Percentiles rank a stretch among this genome's conserved stretches.
Conservation (phyloP, 2,329 filamentous ascomycete species). For the Colletotrichum sp. region DNA sequence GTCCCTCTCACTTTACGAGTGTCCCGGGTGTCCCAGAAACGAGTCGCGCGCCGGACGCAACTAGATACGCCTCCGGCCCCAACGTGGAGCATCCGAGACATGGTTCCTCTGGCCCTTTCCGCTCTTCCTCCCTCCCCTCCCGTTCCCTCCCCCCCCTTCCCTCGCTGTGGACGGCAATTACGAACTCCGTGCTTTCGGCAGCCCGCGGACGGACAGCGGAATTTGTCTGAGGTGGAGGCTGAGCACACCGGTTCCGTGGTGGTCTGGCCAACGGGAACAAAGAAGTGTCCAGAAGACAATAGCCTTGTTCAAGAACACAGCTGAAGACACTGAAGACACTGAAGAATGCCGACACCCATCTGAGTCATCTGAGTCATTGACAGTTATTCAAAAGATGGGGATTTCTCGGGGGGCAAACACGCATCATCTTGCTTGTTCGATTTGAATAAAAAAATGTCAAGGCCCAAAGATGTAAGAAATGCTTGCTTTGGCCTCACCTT, state of each 20-base stretch:
- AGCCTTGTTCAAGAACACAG: neutral
- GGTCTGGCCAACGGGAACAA: constrained; percentile 14
- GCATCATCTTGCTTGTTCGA: neutral
- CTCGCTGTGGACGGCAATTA: neutral
- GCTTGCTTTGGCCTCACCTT: neutral
- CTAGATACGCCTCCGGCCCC: constrained; percentile 5
- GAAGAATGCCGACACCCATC: neutral
- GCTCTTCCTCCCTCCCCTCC: neutral
- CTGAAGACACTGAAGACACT: neutral
- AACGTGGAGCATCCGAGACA: constrained; percentile 20
- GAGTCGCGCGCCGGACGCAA: constrained; percentile 6
- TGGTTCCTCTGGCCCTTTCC: neutral
- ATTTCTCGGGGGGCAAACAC: neutral
- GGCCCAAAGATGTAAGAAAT: neutral
- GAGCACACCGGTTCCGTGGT: constrained; percentile 1
- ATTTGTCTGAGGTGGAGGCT: neutral
- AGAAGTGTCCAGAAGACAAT: neutral
- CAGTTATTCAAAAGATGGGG: neutral
- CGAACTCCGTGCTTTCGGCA: neutral
- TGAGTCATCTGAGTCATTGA: neutral
- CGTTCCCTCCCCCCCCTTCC: neutral
- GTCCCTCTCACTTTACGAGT: neutral
- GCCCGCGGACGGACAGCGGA: neutral
- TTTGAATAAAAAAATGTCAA: neutral
- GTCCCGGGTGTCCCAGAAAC: neutral